A percentile compares a stretch with the other conserved stretches of the same genome.
Evolutionary conservation across 164 flowering plant species (phyloP).

Genomic region (Chloranthus sessilifolius): DNA sequence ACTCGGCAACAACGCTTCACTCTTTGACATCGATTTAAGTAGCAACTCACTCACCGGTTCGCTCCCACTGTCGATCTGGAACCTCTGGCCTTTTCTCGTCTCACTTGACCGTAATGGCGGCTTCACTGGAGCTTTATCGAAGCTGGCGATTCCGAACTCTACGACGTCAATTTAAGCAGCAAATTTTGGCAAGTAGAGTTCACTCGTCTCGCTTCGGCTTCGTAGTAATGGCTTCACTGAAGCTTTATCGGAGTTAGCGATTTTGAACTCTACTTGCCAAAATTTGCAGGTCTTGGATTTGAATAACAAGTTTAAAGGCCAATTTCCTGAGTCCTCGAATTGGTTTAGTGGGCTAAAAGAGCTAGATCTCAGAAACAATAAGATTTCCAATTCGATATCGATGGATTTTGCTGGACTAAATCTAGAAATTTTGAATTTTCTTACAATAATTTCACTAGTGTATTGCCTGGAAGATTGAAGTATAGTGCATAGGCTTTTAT

Average conservation of each 20-base stretch:
- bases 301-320: conserved; percentile 57
- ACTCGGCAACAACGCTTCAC: conserved; percentile 78
- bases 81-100: conserved; percentile 70
- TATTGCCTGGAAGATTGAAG: conserved; percentile 49
- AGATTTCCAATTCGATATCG: conserved; percentile 64
- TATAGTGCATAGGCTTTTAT: conserved; percentile 58
- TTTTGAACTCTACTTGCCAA: conserved; percentile 56
- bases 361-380: conserved; percentile 69
- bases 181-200: too few species aligned
- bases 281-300: conserved; percentile 64
- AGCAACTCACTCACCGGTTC: conserved; percentile 53
- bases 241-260: too few species aligned
- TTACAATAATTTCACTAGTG: conserved; percentile 78
- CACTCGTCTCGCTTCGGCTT: too few species aligned
- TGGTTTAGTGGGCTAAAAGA: conserved; percentile 48
- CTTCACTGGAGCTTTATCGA: conserved; percentile 61
- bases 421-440: conserved; percentile 75
- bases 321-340: conserved; percentile 67
- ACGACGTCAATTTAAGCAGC: too few species aligned
- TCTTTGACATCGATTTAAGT: conserved; percentile 68
- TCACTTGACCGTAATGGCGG: conserved; percentile 55
- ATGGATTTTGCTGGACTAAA: conserved; percentile 32
- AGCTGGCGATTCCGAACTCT: conserved; percentile 74
- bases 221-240: too few species aligned
- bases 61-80: conserved; percentile 87